phyloP scores from a whole-genome alignment of 257 asterid genomes.

The Nicotiana paniculata region DNA sequence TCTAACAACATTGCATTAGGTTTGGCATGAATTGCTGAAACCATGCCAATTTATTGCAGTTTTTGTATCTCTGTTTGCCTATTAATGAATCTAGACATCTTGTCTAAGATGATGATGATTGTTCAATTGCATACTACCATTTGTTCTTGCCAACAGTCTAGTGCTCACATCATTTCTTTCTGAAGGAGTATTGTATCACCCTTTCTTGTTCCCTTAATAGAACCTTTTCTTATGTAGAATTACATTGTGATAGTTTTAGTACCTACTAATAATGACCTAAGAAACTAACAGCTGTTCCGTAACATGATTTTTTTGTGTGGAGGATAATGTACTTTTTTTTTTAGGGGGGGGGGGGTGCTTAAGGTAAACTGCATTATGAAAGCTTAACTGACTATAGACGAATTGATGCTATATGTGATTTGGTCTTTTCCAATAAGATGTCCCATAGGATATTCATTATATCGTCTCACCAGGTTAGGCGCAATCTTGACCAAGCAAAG shows the following conservation, averaged over 20 bases:
- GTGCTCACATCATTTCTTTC: background rate
- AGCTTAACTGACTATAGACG: background rate
- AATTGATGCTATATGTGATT: background rate
- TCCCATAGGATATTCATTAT: background rate
- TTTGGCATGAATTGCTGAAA: conserved; percentile 1
- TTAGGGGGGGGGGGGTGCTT: background rate
- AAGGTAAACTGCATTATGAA: background rate
- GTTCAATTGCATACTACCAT: background rate
- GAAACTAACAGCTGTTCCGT: background rate
- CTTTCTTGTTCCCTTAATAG: background rate
- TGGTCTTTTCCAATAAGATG: background rate
- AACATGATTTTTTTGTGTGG: background rate
- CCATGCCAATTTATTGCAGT: conserved; percentile 1
- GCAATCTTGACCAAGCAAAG: conserved; percentile 97
- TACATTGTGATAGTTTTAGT: background rate
- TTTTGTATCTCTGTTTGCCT: background rate
- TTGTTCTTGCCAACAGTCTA: background rate
- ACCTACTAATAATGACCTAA: background rate
- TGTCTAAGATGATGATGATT: background rate
- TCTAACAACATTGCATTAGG: background rate
- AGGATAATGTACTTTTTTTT: background rate
- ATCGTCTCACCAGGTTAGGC: conserved; percentile 63
- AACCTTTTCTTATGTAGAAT: background rate
- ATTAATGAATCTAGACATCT: background rate
- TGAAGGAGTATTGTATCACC: background rate